Conservation (phyloP, 495 filamentous ascomycete species). For the Neurospora cerealis region DNA sequence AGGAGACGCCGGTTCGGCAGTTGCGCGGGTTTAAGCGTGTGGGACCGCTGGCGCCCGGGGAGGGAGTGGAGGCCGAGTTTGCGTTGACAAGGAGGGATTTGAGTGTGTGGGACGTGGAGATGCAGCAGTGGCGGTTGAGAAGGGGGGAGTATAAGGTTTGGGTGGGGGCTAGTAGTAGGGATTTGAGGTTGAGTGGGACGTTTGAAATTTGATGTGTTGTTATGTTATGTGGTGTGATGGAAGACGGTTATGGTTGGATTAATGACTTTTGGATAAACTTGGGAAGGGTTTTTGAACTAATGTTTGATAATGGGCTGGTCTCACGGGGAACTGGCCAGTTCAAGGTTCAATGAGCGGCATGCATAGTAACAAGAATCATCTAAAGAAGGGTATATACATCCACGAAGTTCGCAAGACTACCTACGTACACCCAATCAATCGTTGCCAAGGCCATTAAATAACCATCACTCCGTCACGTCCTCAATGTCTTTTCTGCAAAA, state of each 20-base stretch:
- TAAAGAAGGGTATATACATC: neutral
- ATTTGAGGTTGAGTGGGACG: slow-evolving; percentile 23
- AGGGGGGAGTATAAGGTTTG: slow-evolving; percentile 31
- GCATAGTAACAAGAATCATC: neutral
- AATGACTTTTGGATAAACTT: neutral
- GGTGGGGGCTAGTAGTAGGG: slow-evolving; percentile 40
- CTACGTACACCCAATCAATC: neutral
- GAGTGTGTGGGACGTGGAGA: slow-evolving; percentile 70
- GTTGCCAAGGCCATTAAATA: neutral
- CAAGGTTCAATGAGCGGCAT: neutral
- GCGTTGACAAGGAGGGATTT: slow-evolving; percentile 46
- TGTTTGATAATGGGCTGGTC: neutral
- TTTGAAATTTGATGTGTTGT: neutral
- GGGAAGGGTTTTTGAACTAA: neutral
- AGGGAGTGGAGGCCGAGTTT: slow-evolving; percentile 31
- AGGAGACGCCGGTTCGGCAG: slow-evolving; percentile 33
- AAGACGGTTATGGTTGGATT: neutral
- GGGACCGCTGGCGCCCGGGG: slow-evolving; percentile 27
- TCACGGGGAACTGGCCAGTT: neutral
- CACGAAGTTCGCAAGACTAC: neutral
- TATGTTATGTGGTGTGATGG: neutral
- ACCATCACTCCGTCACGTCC: neutral
- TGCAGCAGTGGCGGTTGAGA: slow-evolving; percentile 73
- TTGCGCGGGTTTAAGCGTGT: slow-evolving; percentile 51
- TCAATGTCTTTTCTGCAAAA: neutral